Base-by-base conservation (phyloP, 1,284 basidiomycete species). In the Hypsizygus ulmarius region DNA sequence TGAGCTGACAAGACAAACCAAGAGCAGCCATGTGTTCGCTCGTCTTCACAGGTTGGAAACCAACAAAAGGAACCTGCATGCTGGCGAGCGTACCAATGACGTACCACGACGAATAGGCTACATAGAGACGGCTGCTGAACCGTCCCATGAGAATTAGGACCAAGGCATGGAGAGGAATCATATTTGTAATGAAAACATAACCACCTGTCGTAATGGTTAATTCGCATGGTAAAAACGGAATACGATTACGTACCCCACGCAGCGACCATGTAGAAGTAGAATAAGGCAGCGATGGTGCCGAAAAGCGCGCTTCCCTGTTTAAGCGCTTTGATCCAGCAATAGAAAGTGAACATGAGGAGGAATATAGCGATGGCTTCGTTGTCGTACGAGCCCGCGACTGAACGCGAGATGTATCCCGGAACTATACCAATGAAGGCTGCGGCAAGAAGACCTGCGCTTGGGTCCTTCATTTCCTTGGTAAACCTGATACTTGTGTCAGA, bases 181-280 rank as follows among this genome's bases (percentile, higher is more conserved):
- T 98, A 79, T 99, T 99, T 49, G 97, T 99, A 70, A 99, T 99
- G 78, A 99, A 99, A 1, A 93, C 97, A 70, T 99, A 99, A 57
- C 97, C 97, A 75, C 87, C 87, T 90, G 58, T 36, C 10, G 34
- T 19, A 12, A 43, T 44, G 37, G 12, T 43, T 35, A 39, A 49
- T 39, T 15, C 35, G 27, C 25, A 34, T 8, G 9, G 33, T 32
- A 33, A 21, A 52, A 33, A 7, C 32, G 21, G 16, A 18, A 15
- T 25, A 43, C 10, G 8, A 44, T 14, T n/a, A 68, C 79, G 52
- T 56, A 88, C 97, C 97, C 97, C 97, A 99, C 10, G 97, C 97
- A 40, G 97, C 96, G 12, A 99, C 97, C 97, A 99, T 99, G 80
- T 98, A 99, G 59, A 97, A 98, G 75, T 99, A 99, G 73, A 99